Evolutionary conservation across 257 asterid genomes (phyloP).

Genomic region (Solanum chilense): DNA sequence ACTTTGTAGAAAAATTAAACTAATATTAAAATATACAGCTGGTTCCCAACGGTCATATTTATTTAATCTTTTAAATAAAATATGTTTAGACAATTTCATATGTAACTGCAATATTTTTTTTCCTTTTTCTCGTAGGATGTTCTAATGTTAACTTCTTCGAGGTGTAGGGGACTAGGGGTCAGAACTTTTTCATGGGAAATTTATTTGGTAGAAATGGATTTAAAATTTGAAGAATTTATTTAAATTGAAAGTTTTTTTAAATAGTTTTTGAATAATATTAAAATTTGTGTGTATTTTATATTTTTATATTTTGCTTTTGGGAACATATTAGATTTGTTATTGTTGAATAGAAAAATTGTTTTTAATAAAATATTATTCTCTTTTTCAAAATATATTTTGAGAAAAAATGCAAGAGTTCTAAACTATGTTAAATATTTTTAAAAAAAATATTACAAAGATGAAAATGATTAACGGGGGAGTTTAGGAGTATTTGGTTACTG

Average conservation of each 20-base stretch:
- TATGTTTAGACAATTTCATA: background rate
- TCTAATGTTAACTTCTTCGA: background rate
- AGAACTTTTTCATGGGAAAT: background rate
- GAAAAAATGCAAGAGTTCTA: too few species aligned
- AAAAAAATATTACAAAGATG: too few species aligned
- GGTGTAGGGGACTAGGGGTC: background rate
- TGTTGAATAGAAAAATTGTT: too few species aligned
- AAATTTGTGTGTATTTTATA: fast-evolving
- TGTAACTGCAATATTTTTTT: background rate
- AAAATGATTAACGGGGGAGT: too few species aligned
- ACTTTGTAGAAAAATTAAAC: slow-evolving; percentile 6
- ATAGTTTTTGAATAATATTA: too few species aligned
- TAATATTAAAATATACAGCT: slow-evolving; percentile 26
- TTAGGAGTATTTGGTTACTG: too few species aligned
- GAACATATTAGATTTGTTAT: too few species aligned
- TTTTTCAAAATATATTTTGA: too few species aligned
- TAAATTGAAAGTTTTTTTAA: fast-evolving
- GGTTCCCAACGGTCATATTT: slow-evolving; percentile 62
- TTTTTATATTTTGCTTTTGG: too few species aligned
- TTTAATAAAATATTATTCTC: too few species aligned
- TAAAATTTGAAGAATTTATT: background rate
- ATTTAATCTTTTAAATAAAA: background rate
- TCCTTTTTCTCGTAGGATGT: background rate
- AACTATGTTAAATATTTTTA: too few species aligned
- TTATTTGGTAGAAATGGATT: background rate